Evolutionary conservation across 768 basidiomycete genomes (phyloP).

Genomic region (Pulveroboletus ravenelii): DNA sequence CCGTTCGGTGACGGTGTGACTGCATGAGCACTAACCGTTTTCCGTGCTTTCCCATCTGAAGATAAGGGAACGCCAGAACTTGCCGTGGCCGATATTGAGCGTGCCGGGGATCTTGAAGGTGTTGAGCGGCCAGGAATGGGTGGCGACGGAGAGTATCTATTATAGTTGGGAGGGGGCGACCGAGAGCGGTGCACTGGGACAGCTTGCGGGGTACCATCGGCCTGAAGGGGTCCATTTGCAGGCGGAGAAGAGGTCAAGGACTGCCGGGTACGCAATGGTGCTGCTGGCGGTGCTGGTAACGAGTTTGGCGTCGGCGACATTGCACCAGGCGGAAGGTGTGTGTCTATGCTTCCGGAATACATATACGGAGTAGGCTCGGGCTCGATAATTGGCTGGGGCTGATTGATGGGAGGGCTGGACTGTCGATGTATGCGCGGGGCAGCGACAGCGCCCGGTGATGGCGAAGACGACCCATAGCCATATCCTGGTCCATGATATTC

Average conservation of each 20-base stretch:
- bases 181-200: constrained; percentile 41
- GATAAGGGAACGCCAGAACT: constrained; percentile 33
- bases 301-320: constrained; percentile 38
- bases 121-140: constrained; percentile 20
- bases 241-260: constrained; percentile 35
- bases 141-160: constrained; percentile 34
- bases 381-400: constrained; percentile 26
- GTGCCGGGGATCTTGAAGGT: constrained; percentile 43
- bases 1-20: constrained; percentile 34
- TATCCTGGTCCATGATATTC: constrained; percentile 54
- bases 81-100: constrained; percentile 70
- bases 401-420: constrained; percentile 25
- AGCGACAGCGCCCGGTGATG: constrained; percentile 20
- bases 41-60: constrained; percentile 52
- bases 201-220: constrained; percentile 24
- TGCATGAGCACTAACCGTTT: constrained; percentile 64
- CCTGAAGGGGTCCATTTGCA: constrained; percentile 15
- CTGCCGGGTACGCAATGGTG: constrained; percentile 17
- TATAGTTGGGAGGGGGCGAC: constrained; percentile 48
- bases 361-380: constrained; percentile 27
- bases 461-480: constrained; percentile 23
- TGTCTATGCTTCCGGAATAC: constrained; percentile 28
- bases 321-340: constrained; percentile 54
- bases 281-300: constrained; percentile 22
- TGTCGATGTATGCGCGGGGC: constrained; percentile 23